Percentiles rank a stretch among this genome's conserved stretches.
phyloP scores from a whole-genome alignment of 2,329 filamentous ascomycete genomes.

The Cryphonectria naterciae region DNA sequence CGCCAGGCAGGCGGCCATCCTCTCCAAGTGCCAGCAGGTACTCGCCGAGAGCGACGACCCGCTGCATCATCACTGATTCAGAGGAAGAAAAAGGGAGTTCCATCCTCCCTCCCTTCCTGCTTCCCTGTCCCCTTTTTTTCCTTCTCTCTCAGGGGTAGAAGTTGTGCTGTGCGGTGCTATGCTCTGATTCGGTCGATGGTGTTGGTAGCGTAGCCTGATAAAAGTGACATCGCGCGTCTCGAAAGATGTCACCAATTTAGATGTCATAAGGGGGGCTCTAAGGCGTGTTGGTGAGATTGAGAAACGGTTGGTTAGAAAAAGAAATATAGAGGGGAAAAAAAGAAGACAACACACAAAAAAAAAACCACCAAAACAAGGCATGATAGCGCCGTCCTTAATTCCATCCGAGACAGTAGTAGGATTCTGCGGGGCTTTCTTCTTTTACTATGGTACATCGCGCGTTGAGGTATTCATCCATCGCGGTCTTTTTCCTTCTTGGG shows the following conservation, averaged over 20 bases:
- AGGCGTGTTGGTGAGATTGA: background rate
- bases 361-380: background rate
- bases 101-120: too few relatives aligned
- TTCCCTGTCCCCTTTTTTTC: background rate
- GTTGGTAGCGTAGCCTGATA: background rate
- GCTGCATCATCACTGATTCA: slow-evolving; percentile 29
- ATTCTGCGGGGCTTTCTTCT: background rate
- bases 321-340: background rate
- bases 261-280: background rate
- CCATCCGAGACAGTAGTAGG: slow-evolving; percentile 12
- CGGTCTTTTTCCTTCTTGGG: background rate
- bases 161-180: background rate
- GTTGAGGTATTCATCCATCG: background rate
- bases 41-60: slow-evolving; percentile 41
- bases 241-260: background rate
- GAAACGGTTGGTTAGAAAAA: background rate
- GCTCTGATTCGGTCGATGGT: background rate
- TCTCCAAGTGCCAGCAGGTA: slow-evolving; percentile 72
- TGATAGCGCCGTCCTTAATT: slow-evolving; percentile 14
- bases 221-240: background rate
- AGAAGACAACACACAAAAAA: background rate
- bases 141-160: background rate
- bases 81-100: too few relatives aligned
- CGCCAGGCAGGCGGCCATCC: slow-evolving; percentile 75
- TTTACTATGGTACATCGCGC: too few relatives aligned